Evolutionary conservation across 805 yeast genomes (phyloP).

Genomic region (Jamesozyma hellenica): DNA sequence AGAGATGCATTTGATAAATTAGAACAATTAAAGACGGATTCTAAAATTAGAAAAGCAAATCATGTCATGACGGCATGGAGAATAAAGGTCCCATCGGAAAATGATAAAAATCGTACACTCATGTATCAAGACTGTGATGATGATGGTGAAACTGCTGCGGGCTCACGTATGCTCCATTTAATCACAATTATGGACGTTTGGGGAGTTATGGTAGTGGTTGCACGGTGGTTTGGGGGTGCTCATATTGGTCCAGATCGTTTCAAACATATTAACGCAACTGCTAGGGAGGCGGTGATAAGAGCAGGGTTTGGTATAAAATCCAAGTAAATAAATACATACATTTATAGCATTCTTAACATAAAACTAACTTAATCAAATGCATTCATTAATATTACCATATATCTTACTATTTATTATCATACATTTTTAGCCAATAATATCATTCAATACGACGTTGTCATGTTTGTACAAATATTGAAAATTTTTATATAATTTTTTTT

Average conservation of each 20-base stretch:
- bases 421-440: no score
- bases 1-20: slow-evolving; percentile 54
- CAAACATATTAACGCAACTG: slow-evolving; percentile 82
- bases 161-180: slow-evolving; percentile 72
- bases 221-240: slow-evolving; percentile 88
- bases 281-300: slow-evolving; percentile 69
- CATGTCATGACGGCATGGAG: slow-evolving; percentile 89
- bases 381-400: neutral
- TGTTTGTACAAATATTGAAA: neutral
- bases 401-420: no score
- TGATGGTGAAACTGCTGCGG: slow-evolving; percentile 97
- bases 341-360: no score
- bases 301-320: slow-evolving; percentile 39
- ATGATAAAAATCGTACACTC: slow-evolving; percentile 32
- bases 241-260: slow-evolving; percentile 91
- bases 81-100: slow-evolving; percentile 36
- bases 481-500: slow-evolving; percentile 1
- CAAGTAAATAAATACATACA: neutral
- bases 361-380: no score
- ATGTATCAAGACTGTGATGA: slow-evolving; percentile 82
- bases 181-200: slow-evolving; percentile 69
- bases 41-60: slow-evolving; percentile 52
- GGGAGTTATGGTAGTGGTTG: slow-evolving; percentile 74
- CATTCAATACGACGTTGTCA: neutral
- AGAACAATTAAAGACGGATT: slow-evolving; percentile 47